A percentile compares a stretch with the other conserved stretches of the same genome.
phyloP scores from a whole-genome alignment of 176 grass and related monocot genomes.

The Zizania latifolia region DNA sequence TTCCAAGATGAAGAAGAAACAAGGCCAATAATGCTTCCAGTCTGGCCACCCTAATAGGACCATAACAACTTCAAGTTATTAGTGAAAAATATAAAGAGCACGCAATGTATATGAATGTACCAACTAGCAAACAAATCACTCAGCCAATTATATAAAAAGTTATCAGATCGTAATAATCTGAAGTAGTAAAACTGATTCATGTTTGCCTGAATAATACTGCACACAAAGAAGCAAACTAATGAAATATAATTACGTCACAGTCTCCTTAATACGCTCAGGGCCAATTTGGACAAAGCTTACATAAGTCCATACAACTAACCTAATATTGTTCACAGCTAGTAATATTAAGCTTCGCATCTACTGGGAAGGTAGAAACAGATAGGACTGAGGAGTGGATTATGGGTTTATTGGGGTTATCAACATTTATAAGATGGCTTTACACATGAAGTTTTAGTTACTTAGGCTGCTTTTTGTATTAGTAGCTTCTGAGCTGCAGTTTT shows the following conservation, averaged over 20 bases:
- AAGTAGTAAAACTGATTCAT: neutral
- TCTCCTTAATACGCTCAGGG: neutral
- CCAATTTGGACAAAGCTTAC: neutral
- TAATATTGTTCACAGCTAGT: neutral
- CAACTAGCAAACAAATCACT: neutral
- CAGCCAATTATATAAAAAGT: neutral
- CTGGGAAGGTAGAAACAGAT: neutral
- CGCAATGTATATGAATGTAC: neutral
- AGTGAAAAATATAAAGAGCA: conserved; percentile 8
- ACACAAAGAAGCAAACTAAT: neutral
- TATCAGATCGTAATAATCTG: neutral
- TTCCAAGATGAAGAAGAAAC: conserved; percentile 44
- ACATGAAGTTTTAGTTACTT: neutral
- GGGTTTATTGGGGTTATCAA: neutral
- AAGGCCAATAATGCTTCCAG: conserved; percentile 2
- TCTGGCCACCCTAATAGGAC: conserved; percentile 23
- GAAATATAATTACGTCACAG: neutral
- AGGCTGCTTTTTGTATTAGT: neutral
- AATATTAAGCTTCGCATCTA: neutral
- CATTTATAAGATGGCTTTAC: neutral
- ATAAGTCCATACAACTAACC: neutral
- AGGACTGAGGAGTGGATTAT: neutral
- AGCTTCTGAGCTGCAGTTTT: neutral
- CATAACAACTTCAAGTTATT: neutral
- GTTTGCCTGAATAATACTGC: neutral